These are phyloP conservation scores for Takashimella tepidaria DNA, from an alignment of 1,284 basidiomycete species.

Conservation along the genomic window DNA sequence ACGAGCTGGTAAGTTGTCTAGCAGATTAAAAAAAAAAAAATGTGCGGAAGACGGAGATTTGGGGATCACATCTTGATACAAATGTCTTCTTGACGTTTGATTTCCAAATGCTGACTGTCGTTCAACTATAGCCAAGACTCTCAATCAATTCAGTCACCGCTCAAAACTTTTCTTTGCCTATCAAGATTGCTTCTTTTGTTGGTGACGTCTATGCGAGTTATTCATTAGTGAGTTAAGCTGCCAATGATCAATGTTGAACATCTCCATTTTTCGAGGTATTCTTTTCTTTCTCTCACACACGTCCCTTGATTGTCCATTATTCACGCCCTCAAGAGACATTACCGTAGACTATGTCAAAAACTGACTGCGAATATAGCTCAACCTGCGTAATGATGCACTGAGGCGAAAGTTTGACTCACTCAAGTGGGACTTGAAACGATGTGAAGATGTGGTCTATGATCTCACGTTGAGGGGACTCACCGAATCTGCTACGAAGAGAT, in stretches of 20 bases:
- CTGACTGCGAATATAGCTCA: too few relatives aligned
- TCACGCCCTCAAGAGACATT: constrained; percentile 1
- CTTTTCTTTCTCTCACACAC: too few relatives aligned
- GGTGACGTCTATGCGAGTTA: constrained; percentile 48
- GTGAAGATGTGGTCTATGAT: constrained; percentile 49
- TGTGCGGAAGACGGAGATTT: neutral
- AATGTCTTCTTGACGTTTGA: neutral
- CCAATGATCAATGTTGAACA: too few relatives aligned
- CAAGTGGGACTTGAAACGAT: constrained; percentile 49
- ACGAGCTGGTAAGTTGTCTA: constrained; percentile 48
- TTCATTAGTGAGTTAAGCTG: constrained; percentile 37
- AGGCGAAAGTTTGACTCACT: constrained; percentile 47
- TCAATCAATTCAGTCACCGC: constrained; percentile 48
- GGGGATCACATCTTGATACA: neutral
- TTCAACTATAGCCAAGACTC: constrained; percentile 41
- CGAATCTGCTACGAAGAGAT: too few relatives aligned
- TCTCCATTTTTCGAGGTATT: too few relatives aligned
- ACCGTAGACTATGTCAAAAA: too few relatives aligned
- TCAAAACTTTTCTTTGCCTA: constrained; percentile 44
- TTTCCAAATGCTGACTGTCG: neutral
- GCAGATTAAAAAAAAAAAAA: too few relatives aligned
- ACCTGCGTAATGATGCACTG: constrained; percentile 47
- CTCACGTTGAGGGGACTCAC: constrained; percentile 41
- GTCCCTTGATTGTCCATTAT: neutral
- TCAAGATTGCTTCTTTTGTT: constrained; percentile 47